Percentiles rank a stretch among this genome's conserved stretches.
Evolutionary conservation across 2,329 filamentous ascomycete genomes (phyloP).

Genomic region (Pseudogymnoascus sp.): DNA sequence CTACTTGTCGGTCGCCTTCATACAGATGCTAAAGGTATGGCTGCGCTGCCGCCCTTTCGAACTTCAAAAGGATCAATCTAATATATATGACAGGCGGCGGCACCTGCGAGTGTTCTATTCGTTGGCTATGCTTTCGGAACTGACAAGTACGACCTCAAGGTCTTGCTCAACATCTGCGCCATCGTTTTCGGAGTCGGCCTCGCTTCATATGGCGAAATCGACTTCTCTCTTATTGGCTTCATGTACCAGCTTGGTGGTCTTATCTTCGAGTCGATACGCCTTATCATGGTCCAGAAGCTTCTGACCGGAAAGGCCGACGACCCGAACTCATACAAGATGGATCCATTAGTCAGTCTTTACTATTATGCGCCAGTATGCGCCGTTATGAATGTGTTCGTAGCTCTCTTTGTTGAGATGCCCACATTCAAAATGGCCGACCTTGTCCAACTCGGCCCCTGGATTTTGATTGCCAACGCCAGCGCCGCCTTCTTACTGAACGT

Average conservation of each 20-base stretch:
- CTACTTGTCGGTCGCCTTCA: constrained; percentile 58
- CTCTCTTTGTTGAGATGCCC: constrained; percentile 59
- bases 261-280: constrained; percentile 68
- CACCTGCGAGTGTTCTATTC: constrained; percentile 8
- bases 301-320: constrained; percentile 45
- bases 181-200: constrained; percentile 45
- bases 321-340: constrained; percentile 52
- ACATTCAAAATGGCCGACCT: constrained; percentile 58
- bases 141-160: constrained; percentile 1
- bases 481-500: constrained; percentile 76
- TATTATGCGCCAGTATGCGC: constrained; percentile 84
- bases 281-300: constrained; percentile 79
- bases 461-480: constrained; percentile 64
- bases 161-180: constrained; percentile 37
- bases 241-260: constrained; percentile 66
- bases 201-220: constrained; percentile 54
- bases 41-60: constrained; percentile 48
- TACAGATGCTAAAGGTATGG: constrained; percentile 67
- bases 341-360: constrained; percentile 78
- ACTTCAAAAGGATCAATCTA: constrained; percentile 24
- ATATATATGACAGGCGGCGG: background rate
- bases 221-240: constrained; percentile 58
- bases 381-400: constrained; percentile 66
- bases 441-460: constrained; percentile 49
- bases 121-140: constrained; percentile 3